Conservation (phyloP, 208 protist genomes). For the Wallacemonas sp. region DNA sequence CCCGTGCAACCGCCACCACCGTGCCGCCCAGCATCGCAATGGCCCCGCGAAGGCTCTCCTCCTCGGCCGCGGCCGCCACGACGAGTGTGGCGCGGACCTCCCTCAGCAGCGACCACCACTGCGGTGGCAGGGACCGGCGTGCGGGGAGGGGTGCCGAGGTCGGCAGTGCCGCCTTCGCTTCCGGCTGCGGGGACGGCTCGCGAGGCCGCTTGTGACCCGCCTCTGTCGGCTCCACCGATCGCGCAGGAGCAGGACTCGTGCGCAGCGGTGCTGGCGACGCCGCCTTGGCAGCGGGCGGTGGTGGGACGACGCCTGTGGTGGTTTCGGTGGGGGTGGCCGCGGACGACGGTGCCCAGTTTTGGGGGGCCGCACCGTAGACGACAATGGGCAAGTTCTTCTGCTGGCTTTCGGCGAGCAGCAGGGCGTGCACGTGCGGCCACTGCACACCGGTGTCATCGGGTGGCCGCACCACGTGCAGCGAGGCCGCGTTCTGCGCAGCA, state of each 20-base stretch:
- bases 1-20: not conserved
- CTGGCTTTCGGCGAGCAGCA: slow-evolving; percentile 3
- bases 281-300: not conserved
- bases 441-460: slow-evolving; percentile 16
- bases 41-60: not conserved
- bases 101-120: slow-evolving; percentile 21
- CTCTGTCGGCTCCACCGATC: too few relatives aligned
- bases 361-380: slow-evolving; percentile 21
- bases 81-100: slow-evolving; percentile 14
- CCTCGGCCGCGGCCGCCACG: not conserved
- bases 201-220: slow-evolving; percentile 3
- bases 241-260: too few relatives aligned
- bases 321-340: too few relatives aligned
- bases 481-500: slow-evolving; percentile 25
- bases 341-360: not conserved
- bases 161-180: not conserved
- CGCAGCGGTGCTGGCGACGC: too few relatives aligned
- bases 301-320: too few relatives aligned
- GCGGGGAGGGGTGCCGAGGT: not conserved
- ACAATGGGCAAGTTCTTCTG: slow-evolving; percentile 11
- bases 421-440: slow-evolving; percentile 18
- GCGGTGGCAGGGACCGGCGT: slow-evolving; percentile 4
- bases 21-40: slow-evolving; percentile 16
- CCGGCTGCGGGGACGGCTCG: not conserved
- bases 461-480: slow-evolving; percentile 36